A percentile compares a stretch with the other conserved stretches of the same genome.
These are phyloP conservation scores for Acrocalymma vagum DNA, from an alignment of 2,329 filamentous ascomycete species.

Conservation along the genomic window DNA sequence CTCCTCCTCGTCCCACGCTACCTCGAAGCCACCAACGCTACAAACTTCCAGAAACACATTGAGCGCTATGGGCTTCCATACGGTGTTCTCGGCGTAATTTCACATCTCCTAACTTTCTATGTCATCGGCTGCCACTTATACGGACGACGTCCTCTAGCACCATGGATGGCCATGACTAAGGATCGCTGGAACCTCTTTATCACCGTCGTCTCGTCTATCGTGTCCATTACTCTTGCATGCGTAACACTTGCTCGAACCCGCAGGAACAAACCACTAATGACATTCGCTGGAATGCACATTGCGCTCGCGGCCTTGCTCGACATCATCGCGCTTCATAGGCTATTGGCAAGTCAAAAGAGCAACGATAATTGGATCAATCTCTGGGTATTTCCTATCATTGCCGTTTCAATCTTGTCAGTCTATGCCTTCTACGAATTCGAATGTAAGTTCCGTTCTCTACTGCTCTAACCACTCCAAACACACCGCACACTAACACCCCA, in stretches of 20 bases:
- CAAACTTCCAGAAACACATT: slow-evolving; percentile 7
- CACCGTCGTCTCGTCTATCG: slow-evolving; percentile 8
- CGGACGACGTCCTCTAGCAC: slow-evolving; percentile 5
- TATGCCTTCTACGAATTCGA: slow-evolving; percentile 12
- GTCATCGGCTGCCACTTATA: slow-evolving; percentile 10
- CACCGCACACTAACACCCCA: too few species aligned
- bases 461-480: background rate
- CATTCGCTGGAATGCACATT: slow-evolving; percentile 13
- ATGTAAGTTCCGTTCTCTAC: slow-evolving; percentile 2
- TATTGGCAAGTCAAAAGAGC: slow-evolving; percentile 1
- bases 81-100: slow-evolving; percentile 8
- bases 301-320: slow-evolving; percentile 8
- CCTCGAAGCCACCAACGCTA: slow-evolving; percentile 6
- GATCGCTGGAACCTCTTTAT: slow-evolving; percentile 3
- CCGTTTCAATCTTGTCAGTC: slow-evolving; percentile 8
- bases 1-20: slow-evolving; percentile 3
- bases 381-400: slow-evolving; percentile 7
- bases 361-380: background rate
- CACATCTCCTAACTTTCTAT: slow-evolving; percentile 10
- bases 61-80: slow-evolving; percentile 12
- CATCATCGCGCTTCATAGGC: slow-evolving; percentile 5
- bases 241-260: slow-evolving; percentile 9
- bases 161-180: slow-evolving; percentile 1
- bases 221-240: slow-evolving; percentile 8
- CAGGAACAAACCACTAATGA: slow-evolving; percentile 4